Conservation (phyloP, 768 basidiomycete genomes). For the Amanita fuliginea region DNA sequence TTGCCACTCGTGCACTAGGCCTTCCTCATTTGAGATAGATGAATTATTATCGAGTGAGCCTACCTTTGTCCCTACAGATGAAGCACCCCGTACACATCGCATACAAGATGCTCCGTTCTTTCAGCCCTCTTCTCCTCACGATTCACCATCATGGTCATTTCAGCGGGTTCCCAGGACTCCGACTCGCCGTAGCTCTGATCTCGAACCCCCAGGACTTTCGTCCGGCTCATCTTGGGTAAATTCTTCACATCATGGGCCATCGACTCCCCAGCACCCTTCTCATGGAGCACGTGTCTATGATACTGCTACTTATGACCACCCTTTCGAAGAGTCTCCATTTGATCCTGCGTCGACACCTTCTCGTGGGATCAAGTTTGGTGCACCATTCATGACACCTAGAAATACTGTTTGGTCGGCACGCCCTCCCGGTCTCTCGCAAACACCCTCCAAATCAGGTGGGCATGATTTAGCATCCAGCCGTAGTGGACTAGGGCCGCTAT, state of each 20-base stretch:
- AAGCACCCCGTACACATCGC: constrained; percentile 27
- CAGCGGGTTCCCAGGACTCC: constrained; percentile 41
- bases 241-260: constrained; percentile 41
- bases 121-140: constrained; percentile 38
- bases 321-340: constrained; percentile 47
- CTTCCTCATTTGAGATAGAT: constrained; percentile 25
- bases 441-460: constrained; percentile 31
- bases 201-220: constrained; percentile 17
- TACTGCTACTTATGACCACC: constrained; percentile 20
- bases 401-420: constrained; percentile 34
- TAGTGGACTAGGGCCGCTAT: constrained; percentile 17
- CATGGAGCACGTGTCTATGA: constrained; percentile 29
- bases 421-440: constrained; percentile 36
- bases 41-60: constrained; percentile 38
- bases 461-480: constrained; percentile 16
- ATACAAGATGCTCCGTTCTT: constrained; percentile 50
- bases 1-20: constrained; percentile 43
- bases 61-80: constrained; percentile 59
- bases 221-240: constrained; percentile 34
- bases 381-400: constrained; percentile 55
- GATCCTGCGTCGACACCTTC: constrained; percentile 77
- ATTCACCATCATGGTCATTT: constrained; percentile 45
- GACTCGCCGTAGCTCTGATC: constrained; percentile 25
- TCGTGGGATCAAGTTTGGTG: constrained; percentile 56
- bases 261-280: constrained; percentile 36